Percentiles rank a stretch among this genome's conserved stretches.
Evolutionary conservation across 768 basidiomycete species (phyloP).

Genomic region (Tylopilus rubrobrunneus): DNA sequence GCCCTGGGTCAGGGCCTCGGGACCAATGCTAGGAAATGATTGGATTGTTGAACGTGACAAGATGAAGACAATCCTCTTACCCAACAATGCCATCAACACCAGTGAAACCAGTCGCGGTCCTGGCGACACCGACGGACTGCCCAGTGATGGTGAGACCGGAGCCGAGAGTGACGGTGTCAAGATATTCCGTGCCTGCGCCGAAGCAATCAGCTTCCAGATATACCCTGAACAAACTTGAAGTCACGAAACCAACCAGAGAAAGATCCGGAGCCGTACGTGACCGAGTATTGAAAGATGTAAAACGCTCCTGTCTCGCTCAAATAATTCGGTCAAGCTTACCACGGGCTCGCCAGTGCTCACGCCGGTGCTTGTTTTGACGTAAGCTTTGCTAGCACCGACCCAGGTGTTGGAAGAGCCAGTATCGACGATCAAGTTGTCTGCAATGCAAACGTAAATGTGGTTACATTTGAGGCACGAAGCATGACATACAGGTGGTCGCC

Average conservation of each 20-base stretch:
- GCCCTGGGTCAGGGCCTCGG: slow-evolving; percentile 49
- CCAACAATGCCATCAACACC: slow-evolving; percentile 65
- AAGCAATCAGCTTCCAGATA: neutral
- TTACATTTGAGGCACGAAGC: neutral
- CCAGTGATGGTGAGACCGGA: slow-evolving; percentile 43
- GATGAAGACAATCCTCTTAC: slow-evolving; percentile 29
- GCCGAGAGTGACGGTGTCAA: slow-evolving; percentile 53
- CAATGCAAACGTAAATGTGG: neutral
- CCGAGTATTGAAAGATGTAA: slow-evolving; percentile 32
- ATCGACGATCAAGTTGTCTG: slow-evolving; percentile 56
- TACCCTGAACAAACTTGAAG: neutral
- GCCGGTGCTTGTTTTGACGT: slow-evolving; percentile 48
- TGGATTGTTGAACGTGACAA: neutral
- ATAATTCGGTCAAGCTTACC: slow-evolving; percentile 31
- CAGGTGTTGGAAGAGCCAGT: slow-evolving; percentile 68
- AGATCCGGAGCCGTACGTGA: slow-evolving; percentile 59
- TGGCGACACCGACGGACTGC: slow-evolving; percentile 67
- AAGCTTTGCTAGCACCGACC: slow-evolving; percentile 51
- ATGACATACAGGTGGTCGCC: slow-evolving; percentile 44
- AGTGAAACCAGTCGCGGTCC: slow-evolving; percentile 37
- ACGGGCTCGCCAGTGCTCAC: slow-evolving; percentile 42
- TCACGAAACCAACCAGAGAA: slow-evolving; percentile 43
- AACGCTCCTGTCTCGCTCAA: neutral
- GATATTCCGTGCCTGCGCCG: slow-evolving; percentile 39
- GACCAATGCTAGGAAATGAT: slow-evolving; percentile 48